Evolutionary conservation across 2,329 filamentous ascomycete species (phyloP), one percentile per base, ranked within the genome.

Genomic region (Fusarium tuaranense): DNA sequence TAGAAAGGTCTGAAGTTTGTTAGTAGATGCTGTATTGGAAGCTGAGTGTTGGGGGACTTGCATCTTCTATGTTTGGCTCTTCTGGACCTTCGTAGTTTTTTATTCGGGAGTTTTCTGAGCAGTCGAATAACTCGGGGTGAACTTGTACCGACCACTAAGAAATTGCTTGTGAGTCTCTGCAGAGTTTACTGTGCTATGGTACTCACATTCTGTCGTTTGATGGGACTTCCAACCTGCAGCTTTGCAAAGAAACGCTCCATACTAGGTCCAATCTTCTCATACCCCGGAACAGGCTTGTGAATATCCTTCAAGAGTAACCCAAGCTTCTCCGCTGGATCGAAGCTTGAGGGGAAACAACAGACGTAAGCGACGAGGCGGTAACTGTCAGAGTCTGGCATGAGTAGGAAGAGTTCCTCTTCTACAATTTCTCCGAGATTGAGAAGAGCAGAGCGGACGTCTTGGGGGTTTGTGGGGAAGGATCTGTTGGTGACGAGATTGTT

Each of bases 231-330:
- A 1, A 85, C 85, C 51, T 86, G 82, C 0, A 90, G 62, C 58
- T 83, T 84, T 4, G 77, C 74, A 70, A 90, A 90, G 77, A 87
- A 89, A 7, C 84, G 82, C 78, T 90, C 88, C 87, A 90, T 89
- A 68, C 87, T 89, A 0, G 81, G 76, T 0, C 85, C 87, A 32
- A 90, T 89, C 80, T 87, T 89, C 18, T 88, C 85, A 65, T 89
- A 90, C 1, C 82, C 82, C 0, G 89, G 89, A 41, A 90, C 88
- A 0, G 72, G 72, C 14, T 66, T 58, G 66, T 91, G 89, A 13
- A 90, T 87, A 9, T 59, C 57, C 16, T 30, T 59, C 0, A 90
- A 78, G 4, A 59, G 30, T 1, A 59, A 1, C 2, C 57, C 57
- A 7, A 59, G 36, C 34, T 59, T 59, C 2, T 59, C 57, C 5